Conservation (phyloP, 164 flowering plant genomes). For the Santalum album region DNA sequence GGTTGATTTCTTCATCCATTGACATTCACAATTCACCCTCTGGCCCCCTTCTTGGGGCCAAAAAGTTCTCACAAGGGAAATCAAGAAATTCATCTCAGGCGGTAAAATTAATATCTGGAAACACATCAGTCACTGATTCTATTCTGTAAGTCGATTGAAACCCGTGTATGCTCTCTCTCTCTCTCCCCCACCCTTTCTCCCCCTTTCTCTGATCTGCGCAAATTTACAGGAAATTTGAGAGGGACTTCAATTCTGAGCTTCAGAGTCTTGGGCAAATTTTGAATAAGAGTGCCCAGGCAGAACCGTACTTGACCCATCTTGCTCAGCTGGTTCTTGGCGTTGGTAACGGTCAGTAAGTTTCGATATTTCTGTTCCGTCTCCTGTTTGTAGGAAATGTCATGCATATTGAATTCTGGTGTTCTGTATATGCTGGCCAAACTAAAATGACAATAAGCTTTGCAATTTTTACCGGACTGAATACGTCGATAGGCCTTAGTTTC, state of each 20-base stretch:
- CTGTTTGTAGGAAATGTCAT: no score
- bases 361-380: not conserved
- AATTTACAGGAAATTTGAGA: constrained; percentile 76
- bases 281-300: constrained; percentile 75
- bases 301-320: constrained; percentile 88
- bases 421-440: no score
- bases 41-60: constrained; percentile 17
- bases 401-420: no score
- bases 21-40: constrained; percentile 31
- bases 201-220: not conserved
- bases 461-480: no score
- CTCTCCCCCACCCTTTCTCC: not conserved
- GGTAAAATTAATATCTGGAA: constrained; percentile 27
- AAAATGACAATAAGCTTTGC: no score
- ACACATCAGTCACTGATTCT: constrained; percentile 48
- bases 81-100: constrained; percentile 28
- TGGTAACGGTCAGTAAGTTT: constrained; percentile 36
- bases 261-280: constrained; percentile 73
- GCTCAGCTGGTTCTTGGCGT: constrained; percentile 89
- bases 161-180: not conserved
- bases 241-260: constrained; percentile 75
- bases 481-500: no score
- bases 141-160: constrained; percentile 46
- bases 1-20: constrained; percentile 74
- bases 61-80: constrained; percentile 20